Conservation (phyloP, 352 stramenopile genomes). For the Thalassiosira sp. region DNA sequence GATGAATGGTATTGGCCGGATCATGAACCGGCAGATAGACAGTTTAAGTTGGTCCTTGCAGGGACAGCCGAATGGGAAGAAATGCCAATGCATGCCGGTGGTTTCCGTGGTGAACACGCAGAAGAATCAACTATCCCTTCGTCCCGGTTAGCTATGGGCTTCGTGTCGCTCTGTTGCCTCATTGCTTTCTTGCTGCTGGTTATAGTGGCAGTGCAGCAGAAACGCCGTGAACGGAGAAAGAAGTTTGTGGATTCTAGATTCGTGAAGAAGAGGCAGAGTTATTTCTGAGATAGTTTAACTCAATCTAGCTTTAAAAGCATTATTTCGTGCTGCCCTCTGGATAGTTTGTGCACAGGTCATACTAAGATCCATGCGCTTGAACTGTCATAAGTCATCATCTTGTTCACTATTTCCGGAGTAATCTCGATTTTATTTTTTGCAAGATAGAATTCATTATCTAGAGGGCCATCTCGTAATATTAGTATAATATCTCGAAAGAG, state of each 20-base stretch:
- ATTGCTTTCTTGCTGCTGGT: conserved; percentile 5
- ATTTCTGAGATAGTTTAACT: too few species aligned
- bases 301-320: too few species aligned
- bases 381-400: too few species aligned
- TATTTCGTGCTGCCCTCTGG: too few species aligned
- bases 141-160: background rate
- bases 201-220: conserved; percentile 1
- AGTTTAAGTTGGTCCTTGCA: conserved; percentile 35
- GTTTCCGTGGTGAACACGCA: background rate
- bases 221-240: conserved; percentile 21
- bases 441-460: too few species aligned
- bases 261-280: conserved; percentile 21
- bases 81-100: background rate
- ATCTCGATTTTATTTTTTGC: too few species aligned
- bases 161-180: conserved; percentile 3
- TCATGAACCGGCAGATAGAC: conserved; percentile 12
- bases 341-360: too few species aligned
- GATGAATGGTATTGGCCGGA: conserved; percentile 45
- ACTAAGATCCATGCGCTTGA: too few species aligned
- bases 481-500: too few species aligned
- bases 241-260: conserved; percentile 31
- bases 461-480: too few species aligned
- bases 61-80: conserved; percentile 17
- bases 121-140: background rate
- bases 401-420: too few species aligned